Evolutionary conservation across 352 stramenopile species (phyloP), one percentile per base, ranked within the genome.

Genomic region (Phytopythium aichiense): DNA sequence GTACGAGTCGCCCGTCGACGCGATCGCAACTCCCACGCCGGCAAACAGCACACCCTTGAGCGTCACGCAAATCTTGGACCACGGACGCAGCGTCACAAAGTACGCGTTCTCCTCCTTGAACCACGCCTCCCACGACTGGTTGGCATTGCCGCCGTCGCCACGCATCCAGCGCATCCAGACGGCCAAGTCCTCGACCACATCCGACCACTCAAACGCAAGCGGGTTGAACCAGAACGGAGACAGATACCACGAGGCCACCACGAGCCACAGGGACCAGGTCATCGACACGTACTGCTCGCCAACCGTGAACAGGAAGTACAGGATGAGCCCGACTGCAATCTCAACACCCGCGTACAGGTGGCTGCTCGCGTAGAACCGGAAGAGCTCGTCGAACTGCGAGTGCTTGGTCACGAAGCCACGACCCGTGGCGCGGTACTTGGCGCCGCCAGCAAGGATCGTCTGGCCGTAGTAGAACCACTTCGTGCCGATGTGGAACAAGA

Each of bases 401-500:
- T 99, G 97, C 69, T 99, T 98, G 2, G 96, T 99, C 30, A 99
- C 97, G 73, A 99, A 99, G 25, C 97, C 97, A 76, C 97, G 92
- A 18, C 97, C 97, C 4, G 97, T 99, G 0, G 97, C 92, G 31
- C 97, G 91, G 73, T 99, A 99, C 73, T 99, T 99, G 1, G 97
- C 97, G 54, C 97, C 97, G 57, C 97, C 97, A 45, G 98, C 96
- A 37, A 99, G 78, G 75, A 99, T 98, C 13, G 97, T 99, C 69
- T 99, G 97, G 8, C 95, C 92, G 72, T 99, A 99, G 87, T 99
- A 99, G 71, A 98, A 98, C 72, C 96, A 98, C 67, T 99, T 98
- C 23, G 97, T 99, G 66, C 98, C 97, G 63, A 99, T 99, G 75
- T 99, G 97, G 82, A 99, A 99, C 72, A 99, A 91, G 70, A 99